Evolutionary conservation across 140 eudicot genomes (phyloP), one percentile per base, ranked within the genome.

Genomic region (Ambrosia hybrid): DNA sequence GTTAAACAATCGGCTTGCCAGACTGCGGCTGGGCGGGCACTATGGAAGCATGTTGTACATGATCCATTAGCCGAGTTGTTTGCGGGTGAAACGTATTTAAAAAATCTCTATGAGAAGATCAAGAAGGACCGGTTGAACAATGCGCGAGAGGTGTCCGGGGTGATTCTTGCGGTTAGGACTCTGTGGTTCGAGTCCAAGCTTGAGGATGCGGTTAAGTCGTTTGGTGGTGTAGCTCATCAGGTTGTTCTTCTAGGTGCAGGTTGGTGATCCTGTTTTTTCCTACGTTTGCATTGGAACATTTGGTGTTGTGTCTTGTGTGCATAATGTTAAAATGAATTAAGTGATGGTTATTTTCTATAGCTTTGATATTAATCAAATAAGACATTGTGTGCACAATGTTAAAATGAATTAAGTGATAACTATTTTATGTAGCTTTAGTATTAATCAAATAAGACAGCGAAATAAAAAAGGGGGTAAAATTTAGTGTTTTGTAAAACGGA

Each of bases 191-290:
- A 95, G 36, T 17, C 87, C 0, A 88, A 88, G 70, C 86, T 95
- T 46, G 96, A 95, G 80, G 96, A 83, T 65, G 97, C 99, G n/a
- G 61, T 91, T 33, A 74, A 65, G 57, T 88, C 89, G 9, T 82
- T 86, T 65, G 88, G 93, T 74, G 90, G 89, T 14, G 87, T 81
- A 65, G 89, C 89, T 21, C 26, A 21, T 60, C 99, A 94, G 69
- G 95, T 95, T 30, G 96, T 95, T 79, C 96, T 95, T 67, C 99
- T 95, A 8, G 97, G 99, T 71, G 99, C 99, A 91, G 97, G 99
- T 91, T 74, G 73, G 93, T 82, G 73, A 74, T 78, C 68, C 53
- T 9, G 0, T 21, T 14, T 57, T 65, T 66, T 52, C 36, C 53
- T 76, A 67, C 26, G 26, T 21, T 21, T 21, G 26, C 26, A 21